Conservation (phyloP, 345 rosid species). For the Linum trigynum region DNA sequence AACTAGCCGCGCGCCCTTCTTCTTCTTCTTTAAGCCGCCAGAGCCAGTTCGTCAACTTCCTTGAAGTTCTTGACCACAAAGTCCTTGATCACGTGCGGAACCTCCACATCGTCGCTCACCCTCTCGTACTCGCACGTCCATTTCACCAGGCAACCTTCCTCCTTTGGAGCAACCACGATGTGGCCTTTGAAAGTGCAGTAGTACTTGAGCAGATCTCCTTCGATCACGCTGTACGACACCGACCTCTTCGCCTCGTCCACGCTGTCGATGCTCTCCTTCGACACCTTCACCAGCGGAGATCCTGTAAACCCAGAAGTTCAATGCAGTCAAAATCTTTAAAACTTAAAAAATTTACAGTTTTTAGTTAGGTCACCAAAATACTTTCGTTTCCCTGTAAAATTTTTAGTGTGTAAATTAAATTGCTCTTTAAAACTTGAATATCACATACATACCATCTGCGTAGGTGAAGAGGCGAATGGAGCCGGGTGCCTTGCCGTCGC, state of each 20-base stretch:
- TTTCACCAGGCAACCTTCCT: constrained; percentile 53
- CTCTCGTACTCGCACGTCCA: constrained; percentile 76
- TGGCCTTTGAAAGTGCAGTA: constrained; percentile 61
- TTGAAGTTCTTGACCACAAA: constrained; percentile 62
- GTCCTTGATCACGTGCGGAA: constrained; percentile 63
- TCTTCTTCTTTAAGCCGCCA: not conserved
- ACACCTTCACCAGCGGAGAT: constrained; percentile 53
- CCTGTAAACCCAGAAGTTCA: constrained; percentile 28
- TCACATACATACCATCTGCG: constrained; percentile 43
- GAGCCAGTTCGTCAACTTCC: constrained; percentile 56
- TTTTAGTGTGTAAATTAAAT: no score
- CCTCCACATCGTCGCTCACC: constrained; percentile 57
- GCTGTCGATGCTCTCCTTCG: constrained; percentile 63
- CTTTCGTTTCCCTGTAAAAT: no score
- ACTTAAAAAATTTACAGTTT: no score
- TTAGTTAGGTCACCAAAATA: no score
- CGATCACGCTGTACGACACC: constrained; percentile 51
- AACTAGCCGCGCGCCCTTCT: not conserved
- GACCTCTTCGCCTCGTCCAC: constrained; percentile 50
- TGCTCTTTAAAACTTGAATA: not conserved
- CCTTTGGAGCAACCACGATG: constrained; percentile 46
- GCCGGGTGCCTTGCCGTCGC: constrained; percentile 76
- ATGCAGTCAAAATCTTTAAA: no score
- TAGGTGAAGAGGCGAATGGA: constrained; percentile 63
- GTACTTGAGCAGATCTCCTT: constrained; percentile 66